These are phyloP conservation scores for Cenchrus americanus DNA, from an alignment of 176 grass and related monocot genomes.

Conservation along the genomic window DNA sequence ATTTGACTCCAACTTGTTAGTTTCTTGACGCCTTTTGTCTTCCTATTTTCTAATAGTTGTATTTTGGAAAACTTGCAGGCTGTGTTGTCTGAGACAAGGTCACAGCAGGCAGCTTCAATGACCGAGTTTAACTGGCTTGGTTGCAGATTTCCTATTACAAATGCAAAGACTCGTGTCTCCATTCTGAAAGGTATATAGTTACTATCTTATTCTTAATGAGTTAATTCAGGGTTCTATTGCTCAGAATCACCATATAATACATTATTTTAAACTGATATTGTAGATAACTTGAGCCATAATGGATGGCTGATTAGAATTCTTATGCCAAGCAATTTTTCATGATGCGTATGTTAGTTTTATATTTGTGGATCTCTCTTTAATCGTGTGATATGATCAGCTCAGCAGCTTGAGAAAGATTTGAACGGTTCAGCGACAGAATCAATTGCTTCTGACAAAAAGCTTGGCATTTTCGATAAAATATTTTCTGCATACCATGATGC, in stretches of 20 bases:
- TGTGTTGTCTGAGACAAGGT: conserved; percentile 92
- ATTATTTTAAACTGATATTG: conserved; percentile 4
- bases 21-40: not conserved
- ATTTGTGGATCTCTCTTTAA: conserved; percentile 49
- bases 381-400: conserved; percentile 81
- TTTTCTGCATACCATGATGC: conserved; percentile 99
- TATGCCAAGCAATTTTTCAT: conserved; percentile 16
- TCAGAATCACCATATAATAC: not conserved
- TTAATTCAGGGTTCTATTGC: not conserved
- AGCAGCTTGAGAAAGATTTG: conserved; percentile 96
- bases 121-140: conserved; percentile 96
- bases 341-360: conserved; percentile 30
- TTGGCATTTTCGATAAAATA: conserved; percentile 93
- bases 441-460: conserved; percentile 85
- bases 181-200: conserved; percentile 86
- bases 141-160: conserved; percentile 81
- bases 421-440: conserved; percentile 61
- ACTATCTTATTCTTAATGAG: conserved; percentile 12
- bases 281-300: conserved; percentile 4
- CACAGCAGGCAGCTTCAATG: conserved; percentile 94
- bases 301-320: not conserved
- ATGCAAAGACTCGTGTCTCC: conserved; percentile 94
- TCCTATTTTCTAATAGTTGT: conserved; percentile 17
- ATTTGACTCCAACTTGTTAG: not conserved
- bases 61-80: conserved; percentile 56